Evolutionary conservation across 1,284 basidiomycete species (phyloP).

Genomic region (Fomitopsis betulina): DNA sequence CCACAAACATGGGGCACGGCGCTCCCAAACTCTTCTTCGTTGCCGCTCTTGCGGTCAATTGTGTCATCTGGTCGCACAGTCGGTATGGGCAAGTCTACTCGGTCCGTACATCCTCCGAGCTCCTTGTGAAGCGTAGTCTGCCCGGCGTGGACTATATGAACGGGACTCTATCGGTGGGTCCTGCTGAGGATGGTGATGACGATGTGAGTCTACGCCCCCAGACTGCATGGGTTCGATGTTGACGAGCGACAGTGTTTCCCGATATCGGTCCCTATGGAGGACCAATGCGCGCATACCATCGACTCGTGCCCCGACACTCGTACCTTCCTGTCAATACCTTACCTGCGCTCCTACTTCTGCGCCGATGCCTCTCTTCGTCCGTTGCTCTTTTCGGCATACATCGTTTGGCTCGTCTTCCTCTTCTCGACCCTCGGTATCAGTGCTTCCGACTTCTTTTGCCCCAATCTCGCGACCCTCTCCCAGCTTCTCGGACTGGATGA

Average conservation of each 20-base stretch:
- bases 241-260: conserved; percentile 32
- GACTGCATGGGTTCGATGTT: not conserved
- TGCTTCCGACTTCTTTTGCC: conserved; percentile 94
- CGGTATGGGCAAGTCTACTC: conserved; percentile 41
- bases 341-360: conserved; percentile 70
- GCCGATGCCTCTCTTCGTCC: conserved; percentile 48
- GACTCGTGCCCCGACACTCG: conserved; percentile 47
- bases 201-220: conserved; percentile 2
- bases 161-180: not conserved
- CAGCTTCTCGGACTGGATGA: conserved; percentile 81
- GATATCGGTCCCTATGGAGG: conserved; percentile 41
- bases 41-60: conserved; percentile 45
- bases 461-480: conserved; percentile 86
- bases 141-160: conserved; percentile 5
- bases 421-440: conserved; percentile 90
- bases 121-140: conserved; percentile 17
- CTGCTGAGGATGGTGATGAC: not conserved
- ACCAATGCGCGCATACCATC: conserved; percentile 63
- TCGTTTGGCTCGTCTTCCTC: conserved; percentile 79
- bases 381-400: conserved; percentile 53
- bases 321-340: conserved; percentile 67
- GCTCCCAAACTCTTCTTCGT: conserved; percentile 47
- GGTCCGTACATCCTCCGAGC: conserved; percentile 9
- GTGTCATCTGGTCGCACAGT: conserved; percentile 62
- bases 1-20: conserved; percentile 32